A percentile compares a stretch with the other conserved stretches of the same genome.
Evolutionary conservation across 441 rosid species (phyloP).

Genomic region (Kokia cookei): DNA sequence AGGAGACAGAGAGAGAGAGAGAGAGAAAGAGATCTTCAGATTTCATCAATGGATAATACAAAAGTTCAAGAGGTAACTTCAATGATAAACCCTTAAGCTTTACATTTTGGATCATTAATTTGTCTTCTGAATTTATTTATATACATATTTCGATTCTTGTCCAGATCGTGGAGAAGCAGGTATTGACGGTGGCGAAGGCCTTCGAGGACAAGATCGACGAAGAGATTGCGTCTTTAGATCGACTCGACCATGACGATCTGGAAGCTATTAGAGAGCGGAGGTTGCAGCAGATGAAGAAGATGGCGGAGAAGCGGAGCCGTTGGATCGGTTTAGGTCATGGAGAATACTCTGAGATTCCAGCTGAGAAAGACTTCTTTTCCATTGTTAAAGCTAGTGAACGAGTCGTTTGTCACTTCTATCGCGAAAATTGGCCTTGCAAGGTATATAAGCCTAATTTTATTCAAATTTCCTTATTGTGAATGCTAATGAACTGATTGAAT

Average conservation of each 20-base stretch:
- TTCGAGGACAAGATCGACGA: constrained; percentile 83
- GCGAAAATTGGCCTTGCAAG: constrained; percentile 98
- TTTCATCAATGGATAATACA: constrained; percentile 47
- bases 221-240: constrained; percentile 70
- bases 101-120: background rate
- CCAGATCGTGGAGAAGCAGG: constrained; percentile 82
- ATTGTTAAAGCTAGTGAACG: constrained; percentile 86
- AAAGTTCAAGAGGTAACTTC: constrained; percentile 53
- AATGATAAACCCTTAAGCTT: background rate
- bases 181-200: constrained; percentile 82
- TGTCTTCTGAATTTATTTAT: background rate
- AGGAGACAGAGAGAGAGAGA: too few species aligned
- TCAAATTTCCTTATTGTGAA: background rate
- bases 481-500: background rate
- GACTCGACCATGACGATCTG: constrained; percentile 71
- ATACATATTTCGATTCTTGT: background rate
- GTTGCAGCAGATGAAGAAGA: constrained; percentile 80
- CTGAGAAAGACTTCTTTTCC: constrained; percentile 83
- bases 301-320: constrained; percentile 88
- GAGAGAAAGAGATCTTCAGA: background rate
- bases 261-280: constrained; percentile 76
- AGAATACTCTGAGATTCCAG: constrained; percentile 72
- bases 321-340: constrained; percentile 94
- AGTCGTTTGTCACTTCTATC: constrained; percentile 89
- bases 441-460: constrained; percentile 12